phyloP scores from a whole-genome alignment of 2,329 filamentous ascomycete species.

The Dothidotthia symphoricarpi region DNA sequence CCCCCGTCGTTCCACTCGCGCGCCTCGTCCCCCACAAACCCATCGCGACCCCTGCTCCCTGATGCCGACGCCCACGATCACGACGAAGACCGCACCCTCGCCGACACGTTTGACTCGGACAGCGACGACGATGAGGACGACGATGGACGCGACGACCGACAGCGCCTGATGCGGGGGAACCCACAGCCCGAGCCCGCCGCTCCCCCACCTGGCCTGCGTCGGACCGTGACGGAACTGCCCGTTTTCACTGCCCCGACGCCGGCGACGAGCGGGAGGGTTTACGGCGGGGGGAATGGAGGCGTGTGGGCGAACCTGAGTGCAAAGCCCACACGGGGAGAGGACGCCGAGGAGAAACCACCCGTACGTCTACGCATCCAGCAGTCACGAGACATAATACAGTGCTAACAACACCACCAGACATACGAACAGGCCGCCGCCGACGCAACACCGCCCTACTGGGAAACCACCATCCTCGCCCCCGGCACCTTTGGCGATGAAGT shows the following conservation, averaged over 20 bases:
- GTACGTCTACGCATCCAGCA: conserved; percentile 55
- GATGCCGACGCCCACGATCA: conserved; percentile 49
- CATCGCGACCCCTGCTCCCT: conserved; percentile 53
- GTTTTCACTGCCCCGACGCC: conserved; percentile 46
- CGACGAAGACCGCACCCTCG: conserved; percentile 75
- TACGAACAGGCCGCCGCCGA: conserved; percentile 98
- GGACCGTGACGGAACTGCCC: conserved; percentile 56
- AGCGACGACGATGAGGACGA: conserved; percentile 65
- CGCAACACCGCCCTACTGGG: conserved; percentile 96
- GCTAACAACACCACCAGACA: conserved; percentile 59
- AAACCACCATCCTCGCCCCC: conserved; percentile 94
- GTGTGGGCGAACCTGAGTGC: conserved; percentile 95
- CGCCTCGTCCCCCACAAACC: conserved; percentile 63
- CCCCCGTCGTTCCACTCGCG: conserved; percentile 85
- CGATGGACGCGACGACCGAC: conserved; percentile 74
- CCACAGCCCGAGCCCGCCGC: conserved; percentile 29
- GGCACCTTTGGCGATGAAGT: conserved; percentile 92
- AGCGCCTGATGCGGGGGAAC: conserved; percentile 76
- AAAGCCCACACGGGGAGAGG: conserved; percentile 78
- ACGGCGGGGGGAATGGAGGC: conserved; percentile 81
- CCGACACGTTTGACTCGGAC: conserved; percentile 82
- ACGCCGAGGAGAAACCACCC: conserved; percentile 87
- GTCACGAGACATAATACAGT: conserved; percentile 1
- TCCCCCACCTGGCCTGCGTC: conserved; percentile 41
- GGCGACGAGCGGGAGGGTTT: conserved; percentile 51